phyloP scores from a whole-genome alignment of 2,329 filamentous ascomycete species.

The Venturia aucupariae region DNA sequence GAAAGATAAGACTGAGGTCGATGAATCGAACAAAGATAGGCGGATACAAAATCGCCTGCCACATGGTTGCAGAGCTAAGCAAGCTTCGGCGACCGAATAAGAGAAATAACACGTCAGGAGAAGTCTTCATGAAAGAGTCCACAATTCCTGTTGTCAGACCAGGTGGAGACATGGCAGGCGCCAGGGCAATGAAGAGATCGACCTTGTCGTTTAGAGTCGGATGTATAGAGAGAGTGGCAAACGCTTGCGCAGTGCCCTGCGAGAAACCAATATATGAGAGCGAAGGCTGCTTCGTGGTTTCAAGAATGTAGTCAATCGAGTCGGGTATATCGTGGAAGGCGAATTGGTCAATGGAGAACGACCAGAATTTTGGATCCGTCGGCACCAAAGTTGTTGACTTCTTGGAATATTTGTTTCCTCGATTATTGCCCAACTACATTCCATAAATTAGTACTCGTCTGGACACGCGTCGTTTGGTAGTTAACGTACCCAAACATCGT shows the following conservation, averaged over 20 bases:
- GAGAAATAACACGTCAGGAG: conserved; percentile 83
- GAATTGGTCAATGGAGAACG: conserved; percentile 98
- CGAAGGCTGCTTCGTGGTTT: conserved; percentile 70
- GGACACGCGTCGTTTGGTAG: not conserved
- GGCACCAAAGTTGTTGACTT: conserved; percentile 75
- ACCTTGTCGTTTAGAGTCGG: conserved; percentile 86
- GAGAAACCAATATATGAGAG: conserved; percentile 96
- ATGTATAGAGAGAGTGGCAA: conserved; percentile 86
- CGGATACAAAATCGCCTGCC: conserved; percentile 91
- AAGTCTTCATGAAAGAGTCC: conserved; percentile 86
- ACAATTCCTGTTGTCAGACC: conserved; percentile 85
- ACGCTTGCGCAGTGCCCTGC: conserved; percentile 93
- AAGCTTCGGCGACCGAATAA: conserved; percentile 89
- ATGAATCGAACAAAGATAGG: conserved; percentile 86
- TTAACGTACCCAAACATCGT: conserved; percentile 77
- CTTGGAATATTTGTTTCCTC: conserved; percentile 98
- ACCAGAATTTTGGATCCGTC: conserved; percentile 74
- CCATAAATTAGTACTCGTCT: conserved; percentile 19
- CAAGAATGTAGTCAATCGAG: conserved; percentile 83
- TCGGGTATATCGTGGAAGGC: conserved; percentile 96
- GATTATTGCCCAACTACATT: conserved; percentile 84
- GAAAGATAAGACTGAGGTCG: conserved; percentile 67
- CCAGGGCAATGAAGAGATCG: conserved; percentile 91
- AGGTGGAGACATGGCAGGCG: conserved; percentile 91
- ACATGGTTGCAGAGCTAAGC: conserved; percentile 87